Base-by-base conservation (phyloP, 2,329 filamentous ascomycete species). In the Beauveria sp. region DNA sequence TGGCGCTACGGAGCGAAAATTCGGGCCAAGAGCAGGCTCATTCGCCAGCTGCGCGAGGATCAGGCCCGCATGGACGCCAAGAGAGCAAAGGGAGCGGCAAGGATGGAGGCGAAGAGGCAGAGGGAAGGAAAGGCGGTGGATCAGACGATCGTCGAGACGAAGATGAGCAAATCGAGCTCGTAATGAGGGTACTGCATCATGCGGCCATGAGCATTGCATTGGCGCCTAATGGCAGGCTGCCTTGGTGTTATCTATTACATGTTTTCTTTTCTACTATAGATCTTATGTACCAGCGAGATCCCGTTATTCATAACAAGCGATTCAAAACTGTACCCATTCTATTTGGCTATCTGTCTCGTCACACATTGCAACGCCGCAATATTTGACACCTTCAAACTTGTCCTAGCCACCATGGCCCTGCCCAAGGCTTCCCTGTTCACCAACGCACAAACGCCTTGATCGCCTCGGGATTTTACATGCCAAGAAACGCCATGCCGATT, bases 1-100 rank as follows among this genome's bases (percentile, higher is more conserved):
- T 92, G 90, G 68, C 76, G 75, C 43, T 83, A 79, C 68, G 81
- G 81, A 0, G 75, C 75, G 46, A 68, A 67, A 50, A 81, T 84
- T 55, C 72, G 81, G 5, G 71, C 74, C 5, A 77, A 73, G 65
- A 81, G 79, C 57, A 74, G 75, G 1, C 70, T 81, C 16, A 75
- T 77, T 47, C 66, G 70, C 43, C 67, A 70, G 63, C 70, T 77
- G 69, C 68, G 74, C 7, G 74, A 76, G 60, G 75, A 77, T 26
- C 68, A 73, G 61, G 72, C 74, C 55, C 70, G 56, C 34, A 49
- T 63, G 57, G 62, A 63, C 26, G 20, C 20, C 24, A 63, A 53
- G 53, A 57, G 57, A n/a, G 58, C 57, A 16, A 55, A 28, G 42
- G 62, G 45, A 2, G 57, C 43, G 26, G 62, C 58, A 8, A 60